A percentile compares a stretch with the other conserved stretches of the same genome.
phyloP scores from a whole-genome alignment of 2,329 filamentous ascomycete species.

The Paecilomyces niveus region DNA sequence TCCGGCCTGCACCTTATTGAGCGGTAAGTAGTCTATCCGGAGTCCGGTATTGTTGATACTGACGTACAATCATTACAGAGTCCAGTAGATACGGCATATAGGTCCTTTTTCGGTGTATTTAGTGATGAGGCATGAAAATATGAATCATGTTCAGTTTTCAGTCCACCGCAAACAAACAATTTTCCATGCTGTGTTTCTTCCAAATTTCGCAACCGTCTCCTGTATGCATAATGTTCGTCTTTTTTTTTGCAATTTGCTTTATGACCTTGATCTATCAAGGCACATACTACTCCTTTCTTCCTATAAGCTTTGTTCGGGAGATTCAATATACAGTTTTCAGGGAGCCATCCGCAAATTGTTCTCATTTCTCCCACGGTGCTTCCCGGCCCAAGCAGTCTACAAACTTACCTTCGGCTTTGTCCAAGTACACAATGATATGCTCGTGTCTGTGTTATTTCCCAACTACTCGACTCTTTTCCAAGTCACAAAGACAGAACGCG shows the following conservation, averaged over 20 bases:
- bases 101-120: background rate
- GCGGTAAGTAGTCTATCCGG: conserved; percentile 51
- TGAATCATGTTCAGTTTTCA: background rate
- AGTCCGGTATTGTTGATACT: background rate
- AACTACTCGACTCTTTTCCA: background rate
- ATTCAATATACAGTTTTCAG: background rate
- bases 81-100: conserved; percentile 1
- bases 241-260: too few relatives aligned
- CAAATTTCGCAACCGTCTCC: too few relatives aligned
- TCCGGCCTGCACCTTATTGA: conserved; percentile 95
- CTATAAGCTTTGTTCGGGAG: background rate
- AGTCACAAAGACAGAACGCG: background rate
- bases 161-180: background rate
- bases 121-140: background rate
- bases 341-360: background rate
- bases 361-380: background rate
- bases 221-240: too few relatives aligned
- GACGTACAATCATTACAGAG: background rate
- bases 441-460: background rate
- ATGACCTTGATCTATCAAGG: background rate
- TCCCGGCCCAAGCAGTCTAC: background rate
- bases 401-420: background rate
- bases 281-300: background rate
- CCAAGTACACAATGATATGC: too few relatives aligned
- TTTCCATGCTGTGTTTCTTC: too few relatives aligned